These are phyloP conservation scores for Trypanosoma brucei DNA, from an alignment of 208 protist species.

Conservation along the genomic window DNA sequence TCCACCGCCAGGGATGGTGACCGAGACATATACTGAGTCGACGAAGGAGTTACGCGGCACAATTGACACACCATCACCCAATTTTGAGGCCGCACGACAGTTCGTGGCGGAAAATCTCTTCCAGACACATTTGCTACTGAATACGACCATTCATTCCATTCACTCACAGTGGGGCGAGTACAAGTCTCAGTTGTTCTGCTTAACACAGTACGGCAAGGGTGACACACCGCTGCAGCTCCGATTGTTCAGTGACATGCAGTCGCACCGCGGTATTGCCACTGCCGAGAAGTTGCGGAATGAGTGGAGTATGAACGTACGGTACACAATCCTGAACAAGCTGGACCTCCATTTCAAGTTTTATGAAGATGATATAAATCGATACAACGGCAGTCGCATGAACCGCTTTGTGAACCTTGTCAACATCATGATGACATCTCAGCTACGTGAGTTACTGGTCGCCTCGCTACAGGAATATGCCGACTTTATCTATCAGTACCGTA, in stretches of 20 bases:
- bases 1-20: slow-evolving; percentile 19
- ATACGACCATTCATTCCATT: slow-evolving; percentile 75
- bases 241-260: slow-evolving; percentile 63
- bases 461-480: slow-evolving; percentile 76
- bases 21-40: slow-evolving; percentile 6
- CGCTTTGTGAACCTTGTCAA: slow-evolving; percentile 90
- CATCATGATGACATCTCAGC: slow-evolving; percentile 86
- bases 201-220: slow-evolving; percentile 33
- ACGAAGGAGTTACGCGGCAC: slow-evolving; percentile 60
- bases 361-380: slow-evolving; percentile 87
- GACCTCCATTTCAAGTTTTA: slow-evolving; percentile 93
- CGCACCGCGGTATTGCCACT: slow-evolving; percentile 44
- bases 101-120: slow-evolving; percentile 88
- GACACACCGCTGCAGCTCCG: slow-evolving; percentile 70
- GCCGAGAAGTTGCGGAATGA: slow-evolving; percentile 84
- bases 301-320: slow-evolving; percentile 88
- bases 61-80: slow-evolving; percentile 78
- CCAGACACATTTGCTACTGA: slow-evolving; percentile 78
- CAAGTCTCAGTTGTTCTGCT: slow-evolving; percentile 47
- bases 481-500: slow-evolving; percentile 67
- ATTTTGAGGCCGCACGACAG: slow-evolving; percentile 50
- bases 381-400: slow-evolving; percentile 75
- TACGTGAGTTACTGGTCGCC: slow-evolving; percentile 67
- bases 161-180: slow-evolving; percentile 80
- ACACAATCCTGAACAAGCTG: slow-evolving; percentile 92